Percentiles rank a stretch among this genome's conserved stretches.
Evolutionary conservation across 805 yeast genomes (phyloP).

Genomic region (Saturnispora serradocipensis): DNA sequence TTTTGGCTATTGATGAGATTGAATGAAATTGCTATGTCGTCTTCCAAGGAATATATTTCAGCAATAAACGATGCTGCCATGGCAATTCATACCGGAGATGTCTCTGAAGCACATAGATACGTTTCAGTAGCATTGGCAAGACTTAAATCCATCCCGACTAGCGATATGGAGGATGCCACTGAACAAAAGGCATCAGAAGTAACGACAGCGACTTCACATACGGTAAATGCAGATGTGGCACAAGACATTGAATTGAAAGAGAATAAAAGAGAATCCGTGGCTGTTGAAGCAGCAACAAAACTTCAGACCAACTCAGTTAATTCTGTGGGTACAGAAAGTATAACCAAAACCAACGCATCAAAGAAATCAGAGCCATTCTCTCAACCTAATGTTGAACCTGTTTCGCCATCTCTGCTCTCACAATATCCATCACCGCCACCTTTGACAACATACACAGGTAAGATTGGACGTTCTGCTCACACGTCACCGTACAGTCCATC

Average conservation of each 20-base stretch:
- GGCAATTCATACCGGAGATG: not conserved
- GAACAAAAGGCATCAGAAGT: not conserved
- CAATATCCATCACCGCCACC: slow-evolving; percentile 12
- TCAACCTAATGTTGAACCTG: not conserved
- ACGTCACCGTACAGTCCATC: slow-evolving; percentile 17
- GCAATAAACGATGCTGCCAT: not conserved
- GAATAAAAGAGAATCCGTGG: not conserved
- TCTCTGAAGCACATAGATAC: not conserved
- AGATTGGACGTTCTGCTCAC: slow-evolving; percentile 15
- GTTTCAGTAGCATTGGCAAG: not conserved
- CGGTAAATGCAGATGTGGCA: not conserved
- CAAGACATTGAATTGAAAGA: not conserved
- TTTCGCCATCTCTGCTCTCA: not conserved
- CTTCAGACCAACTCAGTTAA: not conserved
- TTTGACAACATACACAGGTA: slow-evolving; percentile 10
- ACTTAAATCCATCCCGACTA: not conserved
- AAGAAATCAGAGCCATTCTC: not conserved
- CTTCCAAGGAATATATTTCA: not conserved
- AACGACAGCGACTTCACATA: not conserved
- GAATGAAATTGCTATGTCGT: not conserved
- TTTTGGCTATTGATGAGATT: not conserved
- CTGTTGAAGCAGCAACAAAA: not conserved
- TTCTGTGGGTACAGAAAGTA: not conserved
- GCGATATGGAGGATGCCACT: not conserved
- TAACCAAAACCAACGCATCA: not conserved